These are phyloP conservation scores for Copromyces sp. DNA, from an alignment of 495 filamentous ascomycete genomes.

Conservation along the genomic window DNA sequence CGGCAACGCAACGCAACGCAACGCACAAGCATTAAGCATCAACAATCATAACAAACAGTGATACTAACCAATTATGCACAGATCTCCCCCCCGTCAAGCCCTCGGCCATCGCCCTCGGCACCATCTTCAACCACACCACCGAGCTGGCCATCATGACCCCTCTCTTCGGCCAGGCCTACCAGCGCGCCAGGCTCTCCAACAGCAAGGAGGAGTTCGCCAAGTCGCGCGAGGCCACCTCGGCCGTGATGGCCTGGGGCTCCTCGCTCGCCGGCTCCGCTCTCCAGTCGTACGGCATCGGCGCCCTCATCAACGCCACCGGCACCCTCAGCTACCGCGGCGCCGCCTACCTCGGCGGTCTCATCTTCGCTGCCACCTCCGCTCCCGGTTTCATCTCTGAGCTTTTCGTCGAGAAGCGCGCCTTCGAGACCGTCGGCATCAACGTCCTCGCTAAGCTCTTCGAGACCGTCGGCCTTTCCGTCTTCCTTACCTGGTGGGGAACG, in stretches of 20 bases:
- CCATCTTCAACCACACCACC: slow-evolving; percentile 78
- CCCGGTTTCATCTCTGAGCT: slow-evolving; percentile 82
- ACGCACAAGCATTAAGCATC: background rate
- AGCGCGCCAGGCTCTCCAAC: slow-evolving; percentile 82
- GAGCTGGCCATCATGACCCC: slow-evolving; percentile 63
- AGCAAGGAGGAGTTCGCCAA: slow-evolving; percentile 93
- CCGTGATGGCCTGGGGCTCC: slow-evolving; percentile 82
- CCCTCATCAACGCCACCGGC: slow-evolving; percentile 89
- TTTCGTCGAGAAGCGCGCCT: slow-evolving; percentile 79
- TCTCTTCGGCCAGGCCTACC: slow-evolving; percentile 90
- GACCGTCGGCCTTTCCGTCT: slow-evolving; percentile 82
- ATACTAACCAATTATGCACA: slow-evolving; percentile 19
- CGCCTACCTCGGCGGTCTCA: slow-evolving; percentile 79
- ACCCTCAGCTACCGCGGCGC: slow-evolving; percentile 94
- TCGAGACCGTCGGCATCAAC: slow-evolving; percentile 82
- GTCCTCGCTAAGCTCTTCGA: slow-evolving; percentile 76
- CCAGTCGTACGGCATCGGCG: slow-evolving; percentile 91
- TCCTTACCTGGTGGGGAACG: slow-evolving; percentile 97
- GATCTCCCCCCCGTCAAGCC: slow-evolving; percentile 96
- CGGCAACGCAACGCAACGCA: background rate
- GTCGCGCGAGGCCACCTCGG: slow-evolving; percentile 81
- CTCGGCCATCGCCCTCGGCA: slow-evolving; percentile 92
- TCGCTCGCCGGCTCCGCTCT: slow-evolving; percentile 79
- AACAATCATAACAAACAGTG: background rate
- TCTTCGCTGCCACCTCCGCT: slow-evolving; percentile 85